Percentiles rank a stretch among this genome's conserved stretches.
Evolutionary conservation across 352 stramenopile genomes (phyloP).

Genomic region (Globisporangium splendens): DNA sequence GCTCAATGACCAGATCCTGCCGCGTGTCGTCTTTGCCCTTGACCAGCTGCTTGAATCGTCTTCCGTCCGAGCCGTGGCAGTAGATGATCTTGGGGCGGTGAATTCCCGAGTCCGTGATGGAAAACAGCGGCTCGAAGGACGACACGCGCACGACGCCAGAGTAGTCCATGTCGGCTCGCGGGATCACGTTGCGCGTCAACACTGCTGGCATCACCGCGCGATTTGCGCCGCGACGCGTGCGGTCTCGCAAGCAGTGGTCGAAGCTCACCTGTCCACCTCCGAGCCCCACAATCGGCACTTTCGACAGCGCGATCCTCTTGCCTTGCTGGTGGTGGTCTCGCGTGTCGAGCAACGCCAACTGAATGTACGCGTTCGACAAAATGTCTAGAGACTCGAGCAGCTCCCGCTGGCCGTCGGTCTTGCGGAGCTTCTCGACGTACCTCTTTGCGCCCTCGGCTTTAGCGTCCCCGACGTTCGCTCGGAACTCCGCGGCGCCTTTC

Average conservation of each 20-base stretch:
- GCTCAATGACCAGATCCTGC: constrained; percentile 88
- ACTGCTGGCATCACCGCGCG: constrained; percentile 64
- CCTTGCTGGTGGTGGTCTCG: constrained; percentile 60
- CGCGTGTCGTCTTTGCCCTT: constrained; percentile 91
- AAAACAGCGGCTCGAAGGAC: constrained; percentile 91
- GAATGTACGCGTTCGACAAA: constrained; percentile 70
- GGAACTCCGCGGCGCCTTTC: constrained; percentile 73
- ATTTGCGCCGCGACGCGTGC: constrained; percentile 32
- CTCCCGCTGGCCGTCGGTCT: constrained; percentile 37
- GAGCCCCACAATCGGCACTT: constrained; percentile 44
- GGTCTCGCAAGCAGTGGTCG: constrained; percentile 68
- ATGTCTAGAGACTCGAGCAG: constrained; percentile 76
- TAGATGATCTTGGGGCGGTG: constrained; percentile 97
- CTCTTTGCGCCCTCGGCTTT: constrained; percentile 64
- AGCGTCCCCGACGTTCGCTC: constrained; percentile 73
- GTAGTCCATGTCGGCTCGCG: constrained; percentile 79
- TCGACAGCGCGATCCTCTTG: constrained; percentile 72
- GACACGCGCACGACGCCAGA: constrained; percentile 76
- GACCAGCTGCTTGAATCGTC: constrained; percentile 93
- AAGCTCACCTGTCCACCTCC: constrained; percentile 36
- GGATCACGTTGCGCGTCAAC: constrained; percentile 69
- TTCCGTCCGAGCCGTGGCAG: constrained; percentile 92
- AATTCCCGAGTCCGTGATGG: constrained; percentile 93
- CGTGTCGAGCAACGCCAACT: constrained; percentile 81
- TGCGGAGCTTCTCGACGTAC: constrained; percentile 58